phyloP scores from a whole-genome alignment of 1,284 basidiomycete species.

The Porogramme epimiltina region DNA sequence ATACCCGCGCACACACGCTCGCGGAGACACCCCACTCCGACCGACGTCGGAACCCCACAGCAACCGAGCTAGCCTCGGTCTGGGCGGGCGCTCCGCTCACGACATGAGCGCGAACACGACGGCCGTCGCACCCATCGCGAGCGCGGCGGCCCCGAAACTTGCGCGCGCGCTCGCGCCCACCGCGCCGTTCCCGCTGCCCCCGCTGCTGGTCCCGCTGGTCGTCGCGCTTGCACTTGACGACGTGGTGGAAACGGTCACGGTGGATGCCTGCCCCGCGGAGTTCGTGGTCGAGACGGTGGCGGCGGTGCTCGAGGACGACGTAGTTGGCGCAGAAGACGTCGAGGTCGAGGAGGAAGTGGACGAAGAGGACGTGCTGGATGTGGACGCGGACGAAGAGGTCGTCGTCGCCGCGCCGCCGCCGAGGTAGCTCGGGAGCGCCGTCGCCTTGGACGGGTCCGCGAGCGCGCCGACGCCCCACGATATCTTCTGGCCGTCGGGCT shows the following conservation, averaged over 20 bases:
- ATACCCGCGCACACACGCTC: background rate
- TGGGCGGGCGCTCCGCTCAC: background rate
- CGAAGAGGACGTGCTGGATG: background rate
- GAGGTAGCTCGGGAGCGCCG: slow-evolving; percentile 29
- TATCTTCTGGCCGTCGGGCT: slow-evolving; percentile 56
- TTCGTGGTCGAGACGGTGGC: background rate
- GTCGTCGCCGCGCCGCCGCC: background rate
- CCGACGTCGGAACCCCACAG: background rate
- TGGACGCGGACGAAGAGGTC: background rate
- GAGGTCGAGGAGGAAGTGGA: background rate
- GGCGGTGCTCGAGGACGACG: background rate
- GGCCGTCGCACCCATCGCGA: background rate
- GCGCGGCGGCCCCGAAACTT: background rate
- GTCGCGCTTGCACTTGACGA: background rate
- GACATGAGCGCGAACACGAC: background rate
- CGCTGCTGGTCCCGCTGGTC: background rate
- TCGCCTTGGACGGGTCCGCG: slow-evolving; percentile 38
- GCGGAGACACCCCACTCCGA: background rate
- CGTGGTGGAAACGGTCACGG: background rate
- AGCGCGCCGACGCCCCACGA: slow-evolving; percentile 75
- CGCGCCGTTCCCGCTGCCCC: background rate
- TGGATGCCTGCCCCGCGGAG: background rate
- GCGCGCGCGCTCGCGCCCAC: background rate
- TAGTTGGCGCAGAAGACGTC: background rate
- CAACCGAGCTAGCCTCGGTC: background rate